Evolutionary conservation across 345 rosid species (phyloP).

Genomic region (Cardamine resedifolia): DNA sequence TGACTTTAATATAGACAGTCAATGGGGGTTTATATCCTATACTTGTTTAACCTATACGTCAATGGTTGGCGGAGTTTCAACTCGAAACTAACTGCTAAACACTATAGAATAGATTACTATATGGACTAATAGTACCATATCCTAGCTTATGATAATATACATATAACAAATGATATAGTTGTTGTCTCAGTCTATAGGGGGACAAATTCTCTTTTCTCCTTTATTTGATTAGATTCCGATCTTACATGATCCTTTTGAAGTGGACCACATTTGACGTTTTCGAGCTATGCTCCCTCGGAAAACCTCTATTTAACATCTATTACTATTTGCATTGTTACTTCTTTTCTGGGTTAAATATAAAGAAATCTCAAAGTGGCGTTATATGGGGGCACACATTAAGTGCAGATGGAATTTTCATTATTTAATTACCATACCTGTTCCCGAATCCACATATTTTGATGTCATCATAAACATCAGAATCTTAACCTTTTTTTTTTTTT

Average conservation of each 20-base stretch:
- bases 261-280: conserved; percentile 34
- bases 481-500: conserved; percentile 13
- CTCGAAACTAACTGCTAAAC: not conserved
- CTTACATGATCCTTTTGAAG: conserved; percentile 32
- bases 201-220: conserved; percentile 29
- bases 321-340: conserved; percentile 16
- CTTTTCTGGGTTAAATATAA: not conserved
- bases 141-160: conserved; percentile 1
- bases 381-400: not conserved
- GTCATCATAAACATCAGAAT: conserved; percentile 28
- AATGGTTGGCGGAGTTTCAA: not conserved
- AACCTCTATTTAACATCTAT: conserved; percentile 9
- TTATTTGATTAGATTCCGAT: conserved; percentile 32
- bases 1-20: too few species aligned
- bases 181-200: conserved; percentile 12
- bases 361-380: conserved; percentile 16
- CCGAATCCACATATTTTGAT: conserved; percentile 36
- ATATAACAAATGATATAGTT: not conserved
- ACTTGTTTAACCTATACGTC: not conserved
- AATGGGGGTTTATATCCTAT: not conserved
- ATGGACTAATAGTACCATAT: not conserved
- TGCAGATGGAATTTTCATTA: conserved; percentile 13
- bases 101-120: not conserved
- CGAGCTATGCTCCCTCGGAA: conserved; percentile 28
- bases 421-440: conserved; percentile 2